These are phyloP conservation scores for Sonneratia caseolaris DNA, from an alignment of 345 rosid genomes.

Conservation along the genomic window DNA sequence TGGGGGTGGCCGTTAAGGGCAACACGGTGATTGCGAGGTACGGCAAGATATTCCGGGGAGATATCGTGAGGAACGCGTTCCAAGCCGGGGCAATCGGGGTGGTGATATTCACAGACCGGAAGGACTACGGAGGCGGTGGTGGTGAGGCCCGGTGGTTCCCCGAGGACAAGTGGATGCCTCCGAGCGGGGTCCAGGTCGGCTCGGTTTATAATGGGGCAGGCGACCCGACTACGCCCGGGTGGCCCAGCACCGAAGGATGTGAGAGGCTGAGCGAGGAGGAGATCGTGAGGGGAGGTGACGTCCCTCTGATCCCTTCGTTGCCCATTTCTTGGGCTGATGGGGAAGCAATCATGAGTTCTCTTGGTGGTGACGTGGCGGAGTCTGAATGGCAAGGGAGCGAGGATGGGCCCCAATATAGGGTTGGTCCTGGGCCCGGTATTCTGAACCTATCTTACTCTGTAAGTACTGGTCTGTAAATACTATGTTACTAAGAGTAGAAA, in stretches of 20 bases:
- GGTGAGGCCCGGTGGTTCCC: constrained; percentile 50
- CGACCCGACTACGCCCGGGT: constrained; percentile 79
- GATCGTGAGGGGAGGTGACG: constrained; percentile 39
- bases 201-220: constrained; percentile 50
- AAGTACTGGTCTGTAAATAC: constrained; percentile 10
- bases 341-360: constrained; percentile 42
- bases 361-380: constrained; percentile 39
- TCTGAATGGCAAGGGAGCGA: constrained; percentile 59
- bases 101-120: constrained; percentile 53
- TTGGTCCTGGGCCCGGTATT: constrained; percentile 77
- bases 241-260: constrained; percentile 62
- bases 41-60: constrained; percentile 68
- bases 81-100: constrained; percentile 64
- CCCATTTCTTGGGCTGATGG: constrained; percentile 67
- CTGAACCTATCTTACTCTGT: constrained; percentile 55
- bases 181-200: constrained; percentile 82
- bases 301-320: constrained; percentile 63
- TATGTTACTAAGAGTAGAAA: neutral
- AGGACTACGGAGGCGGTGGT: constrained; percentile 54
- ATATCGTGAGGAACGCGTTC: constrained; percentile 52
- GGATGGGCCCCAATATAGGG: constrained; percentile 43
- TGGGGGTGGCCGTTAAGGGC: constrained; percentile 41
- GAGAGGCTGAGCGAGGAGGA: constrained; percentile 59
- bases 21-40: constrained; percentile 50
- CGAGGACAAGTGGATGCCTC: constrained; percentile 61